Evolutionary conservation across 2,329 filamentous ascomycete species (phyloP), one percentile per base, ranked within the genome.

Genomic region (Colletotrichum phormii): DNA sequence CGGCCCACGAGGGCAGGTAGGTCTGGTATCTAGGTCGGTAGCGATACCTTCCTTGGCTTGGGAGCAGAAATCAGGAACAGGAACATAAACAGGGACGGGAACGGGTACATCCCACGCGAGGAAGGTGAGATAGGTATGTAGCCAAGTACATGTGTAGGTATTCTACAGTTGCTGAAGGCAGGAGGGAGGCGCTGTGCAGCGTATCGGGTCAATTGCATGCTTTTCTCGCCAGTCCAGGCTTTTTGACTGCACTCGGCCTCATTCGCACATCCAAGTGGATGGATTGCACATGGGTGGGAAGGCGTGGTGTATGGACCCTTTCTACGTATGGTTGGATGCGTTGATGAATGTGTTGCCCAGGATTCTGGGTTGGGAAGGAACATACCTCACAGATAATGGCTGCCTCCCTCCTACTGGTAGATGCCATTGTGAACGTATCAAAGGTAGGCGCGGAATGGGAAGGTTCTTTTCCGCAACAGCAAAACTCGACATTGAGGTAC

Each of bases 131-230:
- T 49, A 49, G 42, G 42, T 49, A 18, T 42, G 37, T 42, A 8
- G 37, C 37, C 15, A 42, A 42, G 37, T 42, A 42, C 37, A 18
- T 18, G 37, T 7, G 18, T 18, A 42, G 37, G 37, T 42, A 18
- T 15, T 42, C 13, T 3, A 42, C 37, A 49, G 8, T 22, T 18
- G 42, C 42, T 22, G 42, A 22, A 49, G 18, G 42, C 42, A 49
- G 42, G 42, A 49, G 60, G 60, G 37, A 63, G 46, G 60, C 46
- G 46, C 29, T 53, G 53, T 64, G 53, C 55, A 53, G 29, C 55
- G 42, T 35, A 66, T 67, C 31, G 55, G 64, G 37, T 35, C 37
- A 18, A n/a, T 53, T 53, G 31, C 64, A 67, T 35, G 54, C 63
- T 57, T 59, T 33, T 18, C 13, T 62, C 35, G 37, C 58, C 57